Conservation (phyloP, 805 yeast species). For the Saccharomycodes ludwigii region DNA sequence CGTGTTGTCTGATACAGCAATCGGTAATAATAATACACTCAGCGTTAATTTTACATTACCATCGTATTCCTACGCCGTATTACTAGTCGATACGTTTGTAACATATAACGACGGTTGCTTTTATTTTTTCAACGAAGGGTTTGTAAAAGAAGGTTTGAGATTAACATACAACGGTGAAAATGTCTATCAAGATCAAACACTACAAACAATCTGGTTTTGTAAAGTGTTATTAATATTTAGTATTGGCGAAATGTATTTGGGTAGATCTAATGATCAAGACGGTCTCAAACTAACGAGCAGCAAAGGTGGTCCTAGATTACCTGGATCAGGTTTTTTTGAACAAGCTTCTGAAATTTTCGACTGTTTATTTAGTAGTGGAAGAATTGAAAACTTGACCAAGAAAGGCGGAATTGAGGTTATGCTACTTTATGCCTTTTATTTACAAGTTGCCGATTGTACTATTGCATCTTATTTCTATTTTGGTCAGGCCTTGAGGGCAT, state of each 20-base stretch:
- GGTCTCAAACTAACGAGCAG: conserved; percentile 23
- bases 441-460: conserved; percentile 78
- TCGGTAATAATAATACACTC: conserved; percentile 32
- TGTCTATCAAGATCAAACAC: conserved; percentile 36
- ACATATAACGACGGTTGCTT: conserved; percentile 78
- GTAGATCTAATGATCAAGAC: conserved; percentile 40
- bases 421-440: conserved; percentile 61
- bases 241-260: conserved; percentile 72
- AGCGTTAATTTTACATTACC: conserved; percentile 65
- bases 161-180: conserved; percentile 41
- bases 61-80: conserved; percentile 62
- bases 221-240: conserved; percentile 63
- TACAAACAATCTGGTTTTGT: conserved; percentile 74
- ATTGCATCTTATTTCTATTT: conserved; percentile 72
- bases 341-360: conserved; percentile 73
- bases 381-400: conserved; percentile 61
- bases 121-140: conserved; percentile 73
- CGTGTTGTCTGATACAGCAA: conserved; percentile 52
- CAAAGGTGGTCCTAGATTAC: conserved; percentile 35
- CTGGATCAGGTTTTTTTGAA: conserved; percentile 69
- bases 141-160: conserved; percentile 54
- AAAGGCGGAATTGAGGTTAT: conserved; percentile 74
- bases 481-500: conserved; percentile 62
- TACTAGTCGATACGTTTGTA: conserved; percentile 62
- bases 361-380: conserved; percentile 68